Evolutionary conservation across 371 early-diverging fungal genomes (phyloP).

Genomic region (Chytridium lagenaria): DNA sequence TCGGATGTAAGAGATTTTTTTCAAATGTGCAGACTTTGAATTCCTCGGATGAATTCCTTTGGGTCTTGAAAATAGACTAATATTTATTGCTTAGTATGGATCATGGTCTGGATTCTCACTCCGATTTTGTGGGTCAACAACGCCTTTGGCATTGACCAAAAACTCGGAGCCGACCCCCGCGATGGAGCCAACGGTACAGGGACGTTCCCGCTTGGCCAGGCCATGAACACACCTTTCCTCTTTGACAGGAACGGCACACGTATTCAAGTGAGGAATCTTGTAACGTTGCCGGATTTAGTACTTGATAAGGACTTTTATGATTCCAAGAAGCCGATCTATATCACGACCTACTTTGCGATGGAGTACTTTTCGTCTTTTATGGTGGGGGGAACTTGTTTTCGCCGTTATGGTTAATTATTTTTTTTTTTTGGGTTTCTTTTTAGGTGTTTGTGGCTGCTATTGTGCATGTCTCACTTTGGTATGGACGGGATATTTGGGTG

Average conservation of each 20-base stretch:
- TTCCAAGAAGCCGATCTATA: constrained; percentile 72
- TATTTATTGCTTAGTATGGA: no score
- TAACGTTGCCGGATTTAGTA: neutral
- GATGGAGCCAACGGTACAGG: neutral
- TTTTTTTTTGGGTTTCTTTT: no score
- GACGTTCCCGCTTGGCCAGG: neutral
- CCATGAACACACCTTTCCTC: constrained; percentile 8
- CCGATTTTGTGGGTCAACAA: neutral
- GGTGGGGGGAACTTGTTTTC: no score
- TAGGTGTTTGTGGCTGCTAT: constrained; percentile 29
- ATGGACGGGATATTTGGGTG: constrained; percentile 36
- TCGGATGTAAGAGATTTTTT: neutral
- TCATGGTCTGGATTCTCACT: constrained; percentile 3
- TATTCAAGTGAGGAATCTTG: neutral
- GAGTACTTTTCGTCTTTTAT: constrained; percentile 22
- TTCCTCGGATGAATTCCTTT: no score
- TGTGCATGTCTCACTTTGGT: constrained; percentile 34
- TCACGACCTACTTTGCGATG: constrained; percentile 46
- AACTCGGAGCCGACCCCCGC: neutral
- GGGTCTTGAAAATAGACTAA: no score
- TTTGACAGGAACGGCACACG: neutral
- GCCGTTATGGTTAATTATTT: no score
- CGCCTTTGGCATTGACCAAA: constrained; percentile 12
- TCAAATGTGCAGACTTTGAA: constrained; percentile 50
- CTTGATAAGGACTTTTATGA: constrained; percentile 51